phyloP scores from a whole-genome alignment of 257 asterid species.

The Solanum ossicruentum region DNA sequence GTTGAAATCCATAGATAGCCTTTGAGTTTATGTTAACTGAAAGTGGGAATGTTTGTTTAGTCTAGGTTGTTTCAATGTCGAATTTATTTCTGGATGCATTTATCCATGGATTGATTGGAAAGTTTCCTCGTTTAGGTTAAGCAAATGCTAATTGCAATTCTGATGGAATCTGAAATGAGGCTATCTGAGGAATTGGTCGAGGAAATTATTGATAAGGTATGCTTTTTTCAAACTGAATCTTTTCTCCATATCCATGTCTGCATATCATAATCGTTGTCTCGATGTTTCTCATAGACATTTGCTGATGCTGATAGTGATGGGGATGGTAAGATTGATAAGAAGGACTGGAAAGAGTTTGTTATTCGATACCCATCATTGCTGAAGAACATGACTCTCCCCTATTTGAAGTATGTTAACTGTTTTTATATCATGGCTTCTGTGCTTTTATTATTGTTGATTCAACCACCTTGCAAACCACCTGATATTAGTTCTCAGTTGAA shows the following conservation, averaged over 20 bases:
- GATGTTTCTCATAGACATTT: conserved; percentile 43
- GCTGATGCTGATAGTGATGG: conserved; percentile 63
- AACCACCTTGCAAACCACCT: not conserved
- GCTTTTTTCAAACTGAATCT: not conserved
- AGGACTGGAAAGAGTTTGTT: conserved; percentile 72
- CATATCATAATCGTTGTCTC: not conserved
- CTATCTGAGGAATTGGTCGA: conserved; percentile 61
- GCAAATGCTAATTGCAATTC: conserved; percentile 68
- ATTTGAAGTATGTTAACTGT: conserved; percentile 38
- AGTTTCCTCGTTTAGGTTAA: conserved; percentile 32
- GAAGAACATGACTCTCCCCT: conserved; percentile 88
- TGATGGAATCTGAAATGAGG: conserved; percentile 44
- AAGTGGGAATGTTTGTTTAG: not conserved
- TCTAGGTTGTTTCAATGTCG: not conserved
- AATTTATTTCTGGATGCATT: not conserved
- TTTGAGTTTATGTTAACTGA: not conserved
- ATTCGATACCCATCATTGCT: conserved; percentile 53
- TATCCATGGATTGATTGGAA: not conserved
- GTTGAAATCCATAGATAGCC: not conserved
- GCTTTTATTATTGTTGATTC: not conserved
- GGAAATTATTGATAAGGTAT: conserved; percentile 59
- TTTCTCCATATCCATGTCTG: not conserved
- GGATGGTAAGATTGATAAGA: conserved; percentile 64
- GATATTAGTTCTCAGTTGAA: not conserved
- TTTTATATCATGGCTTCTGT: not conserved